Evolutionary conservation across 2,329 filamentous ascomycete species (phyloP).

Genomic region (Neopestalotiopsis clavispora): DNA sequence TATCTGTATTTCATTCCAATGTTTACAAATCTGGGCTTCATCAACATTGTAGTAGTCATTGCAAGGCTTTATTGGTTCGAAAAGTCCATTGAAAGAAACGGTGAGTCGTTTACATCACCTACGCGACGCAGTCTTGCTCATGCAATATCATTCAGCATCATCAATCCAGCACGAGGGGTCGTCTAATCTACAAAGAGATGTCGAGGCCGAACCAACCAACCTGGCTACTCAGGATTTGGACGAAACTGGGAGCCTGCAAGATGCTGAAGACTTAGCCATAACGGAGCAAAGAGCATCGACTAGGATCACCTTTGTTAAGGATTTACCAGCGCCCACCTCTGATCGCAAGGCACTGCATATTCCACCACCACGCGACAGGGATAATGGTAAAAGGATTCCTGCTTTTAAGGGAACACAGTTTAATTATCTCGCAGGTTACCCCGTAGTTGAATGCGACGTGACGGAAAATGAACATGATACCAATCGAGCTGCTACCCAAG

Average conservation of each 20-base stretch:
- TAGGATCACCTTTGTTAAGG: background rate
- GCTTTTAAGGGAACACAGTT: background rate
- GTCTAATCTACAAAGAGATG: background rate
- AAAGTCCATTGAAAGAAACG: conserved; percentile 46
- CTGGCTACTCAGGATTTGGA: background rate
- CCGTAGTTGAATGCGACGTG: conserved; percentile 1
- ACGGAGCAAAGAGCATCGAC: background rate
- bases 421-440: background rate
- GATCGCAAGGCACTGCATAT: background rate
- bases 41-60: conserved; percentile 54
- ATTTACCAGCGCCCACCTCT: background rate
- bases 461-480: background rate
- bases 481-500: background rate
- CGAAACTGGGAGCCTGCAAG: background rate
- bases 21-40: conserved; percentile 51
- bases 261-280: background rate
- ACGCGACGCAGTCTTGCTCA: background rate
- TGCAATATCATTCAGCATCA: background rate
- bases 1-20: conserved; percentile 55
- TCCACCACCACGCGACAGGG: background rate
- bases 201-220: background rate
- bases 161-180: background rate
- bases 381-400: background rate
- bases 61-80: conserved; percentile 55
- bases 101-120: conserved; percentile 24